phyloP scores from a whole-genome alignment of 768 basidiomycete genomes.

The Suillus discolor region DNA sequence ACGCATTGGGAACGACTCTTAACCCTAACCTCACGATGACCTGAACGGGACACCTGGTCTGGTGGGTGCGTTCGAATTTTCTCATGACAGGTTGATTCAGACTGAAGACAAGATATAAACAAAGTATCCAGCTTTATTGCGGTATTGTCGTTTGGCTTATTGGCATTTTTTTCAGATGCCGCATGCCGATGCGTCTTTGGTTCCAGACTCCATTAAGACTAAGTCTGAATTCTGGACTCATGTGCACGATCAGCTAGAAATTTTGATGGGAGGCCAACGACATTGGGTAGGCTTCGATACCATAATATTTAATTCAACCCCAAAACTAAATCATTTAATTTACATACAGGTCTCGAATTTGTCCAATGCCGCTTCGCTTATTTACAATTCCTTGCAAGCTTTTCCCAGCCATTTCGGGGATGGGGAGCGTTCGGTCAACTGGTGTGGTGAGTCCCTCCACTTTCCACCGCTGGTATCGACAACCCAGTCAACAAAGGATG shows the following conservation, averaged over 20 bases:
- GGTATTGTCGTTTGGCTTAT: background rate
- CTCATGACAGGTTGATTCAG: constrained; percentile 1
- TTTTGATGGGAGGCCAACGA: constrained; percentile 65
- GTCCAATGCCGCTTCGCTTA: constrained; percentile 78
- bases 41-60: background rate
- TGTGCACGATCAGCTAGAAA: constrained; percentile 61
- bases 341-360: constrained; percentile 77
- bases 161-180: constrained; percentile 50
- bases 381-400: constrained; percentile 76
- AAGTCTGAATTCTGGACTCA: constrained; percentile 84
- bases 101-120: background rate
- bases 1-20: background rate
- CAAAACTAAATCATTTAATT: constrained; percentile 5
- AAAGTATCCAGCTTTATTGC: background rate
- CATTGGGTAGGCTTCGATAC: constrained; percentile 65
- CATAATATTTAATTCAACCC: constrained; percentile 2
- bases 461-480: background rate
- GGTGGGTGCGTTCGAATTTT: background rate
- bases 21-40: constrained; percentile 5
- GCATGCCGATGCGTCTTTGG: constrained; percentile 77
- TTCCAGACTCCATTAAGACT: constrained; percentile 69
- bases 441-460: constrained; percentile 75
- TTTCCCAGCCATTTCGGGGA: constrained; percentile 67
- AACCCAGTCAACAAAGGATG: background rate
- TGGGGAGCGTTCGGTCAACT: constrained; percentile 75